Base-by-base conservation (phyloP, 495 filamentous ascomycete species). In the Tuber magnatum region DNA sequence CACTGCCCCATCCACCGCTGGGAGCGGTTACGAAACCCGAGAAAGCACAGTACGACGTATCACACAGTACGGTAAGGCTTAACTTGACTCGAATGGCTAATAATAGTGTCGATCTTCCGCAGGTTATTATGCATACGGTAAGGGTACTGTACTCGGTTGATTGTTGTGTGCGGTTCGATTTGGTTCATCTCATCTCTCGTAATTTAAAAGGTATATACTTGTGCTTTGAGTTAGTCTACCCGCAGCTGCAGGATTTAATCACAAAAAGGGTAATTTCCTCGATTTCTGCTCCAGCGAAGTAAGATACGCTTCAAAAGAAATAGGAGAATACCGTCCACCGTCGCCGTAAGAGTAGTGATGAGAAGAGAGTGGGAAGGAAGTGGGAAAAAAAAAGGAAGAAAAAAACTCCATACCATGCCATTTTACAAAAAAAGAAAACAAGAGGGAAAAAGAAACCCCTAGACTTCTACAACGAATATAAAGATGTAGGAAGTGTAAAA, bases 351-450 rank as follows among this genome's bases (percentile, higher is more conserved):
- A 74, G 71, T 32, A 70, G 69, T 72, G 69, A 44, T 39, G 71
- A 51, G 72, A 42, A 41, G 14, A 76, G 22, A 72, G 32, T 69
- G 56, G 70, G 35, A 43, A 73, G 40, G 56, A 61, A 61, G 35
- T 61, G 42, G 71, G 51, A 28, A 79, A 43, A 56, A 77, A 76
- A 72, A 71, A 43, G 77, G 77, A 79, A 72, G 69, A 75, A 79
- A 51, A 75, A 72, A 79, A 79, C 77, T 79, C 77, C 77, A 51
- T 46, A 75, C 77, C 77, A 79, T 79, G 77, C 77, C 78, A 75
- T 79, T 79, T 77, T 65, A 35, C 28, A 65, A 65, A 35, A 18
- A 35, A 32, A 35, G 16, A 28, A 65, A 65, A 65, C 12, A 32
- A 40, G 72, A 41, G 75, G 72, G 72, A 40, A 79, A 75, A 40